Evolutionary conservation across 2,329 filamentous ascomycete genomes (phyloP).

Genomic region (Colletotrichum sp.): DNA sequence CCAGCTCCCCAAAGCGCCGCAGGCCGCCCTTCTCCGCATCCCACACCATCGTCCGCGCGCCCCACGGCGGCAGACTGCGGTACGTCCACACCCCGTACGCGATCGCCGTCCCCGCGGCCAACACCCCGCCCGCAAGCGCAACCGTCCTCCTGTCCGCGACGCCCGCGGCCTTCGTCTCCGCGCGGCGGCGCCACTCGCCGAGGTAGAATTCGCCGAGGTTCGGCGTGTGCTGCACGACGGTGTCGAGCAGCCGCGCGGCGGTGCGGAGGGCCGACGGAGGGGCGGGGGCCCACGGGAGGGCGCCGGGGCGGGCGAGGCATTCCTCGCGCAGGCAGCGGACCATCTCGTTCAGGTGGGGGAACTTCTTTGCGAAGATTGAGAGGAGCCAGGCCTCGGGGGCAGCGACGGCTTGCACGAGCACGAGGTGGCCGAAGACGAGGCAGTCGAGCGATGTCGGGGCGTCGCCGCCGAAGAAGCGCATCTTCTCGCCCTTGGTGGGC

Average conservation of each 20-base stretch:
- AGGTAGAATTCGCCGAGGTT: slow-evolving; percentile 39
- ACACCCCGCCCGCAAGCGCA: slow-evolving; percentile 34
- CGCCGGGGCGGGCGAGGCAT: slow-evolving; percentile 22
- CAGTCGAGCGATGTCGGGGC: slow-evolving; percentile 75
- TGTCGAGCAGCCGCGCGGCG: slow-evolving; percentile 36
- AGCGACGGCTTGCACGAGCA: slow-evolving; percentile 65
- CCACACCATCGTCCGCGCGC: slow-evolving; percentile 49
- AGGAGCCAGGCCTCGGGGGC: slow-evolving; percentile 52
- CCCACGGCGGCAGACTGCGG: slow-evolving; percentile 48
- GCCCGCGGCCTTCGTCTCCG: slow-evolving; percentile 35
- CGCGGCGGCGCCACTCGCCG: slow-evolving; percentile 39
- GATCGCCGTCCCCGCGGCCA: slow-evolving; percentile 42
- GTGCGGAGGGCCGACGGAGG: slow-evolving; percentile 25
- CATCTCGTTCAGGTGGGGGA: slow-evolving; percentile 30
- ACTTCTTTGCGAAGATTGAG: slow-evolving; percentile 28
- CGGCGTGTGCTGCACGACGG: slow-evolving; percentile 38
- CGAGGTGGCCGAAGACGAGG: slow-evolving; percentile 79
- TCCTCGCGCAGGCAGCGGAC: slow-evolving; percentile 33
- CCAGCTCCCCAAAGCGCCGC: slow-evolving; percentile 51
- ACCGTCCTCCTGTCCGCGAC: slow-evolving; percentile 29
- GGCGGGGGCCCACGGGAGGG: slow-evolving; percentile 30
- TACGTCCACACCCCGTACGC: slow-evolving; percentile 46
- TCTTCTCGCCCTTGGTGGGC: background rate
- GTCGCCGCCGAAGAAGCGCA: slow-evolving; percentile 33
- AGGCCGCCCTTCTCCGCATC: slow-evolving; percentile 36